A percentile compares a stretch with the other conserved stretches of the same genome.
Evolutionary conservation across 441 rosid species (phyloP).

Genomic region (Gossypium davidsonii): DNA sequence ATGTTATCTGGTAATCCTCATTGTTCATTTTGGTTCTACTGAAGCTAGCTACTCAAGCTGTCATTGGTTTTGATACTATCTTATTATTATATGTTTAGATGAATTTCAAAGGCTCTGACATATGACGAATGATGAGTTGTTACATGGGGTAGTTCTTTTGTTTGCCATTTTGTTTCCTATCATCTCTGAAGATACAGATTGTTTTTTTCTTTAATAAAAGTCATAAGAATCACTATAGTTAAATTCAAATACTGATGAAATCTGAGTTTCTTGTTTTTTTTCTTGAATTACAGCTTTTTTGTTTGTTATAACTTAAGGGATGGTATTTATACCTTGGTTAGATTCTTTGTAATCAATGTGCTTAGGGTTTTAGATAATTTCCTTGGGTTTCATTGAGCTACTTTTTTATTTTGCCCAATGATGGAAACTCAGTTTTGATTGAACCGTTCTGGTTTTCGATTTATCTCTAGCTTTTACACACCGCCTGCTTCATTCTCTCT

Average conservation of each 20-base stretch:
- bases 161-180: neutral
- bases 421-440: neutral
- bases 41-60: neutral
- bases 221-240: neutral
- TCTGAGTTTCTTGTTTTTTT: neutral
- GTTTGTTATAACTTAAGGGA: neutral
- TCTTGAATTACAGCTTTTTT: neutral
- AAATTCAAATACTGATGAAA: neutral
- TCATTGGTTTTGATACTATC: neutral
- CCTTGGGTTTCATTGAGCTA: neutral
- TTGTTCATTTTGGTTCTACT: neutral
- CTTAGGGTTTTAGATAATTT: neutral
- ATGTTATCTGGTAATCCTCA: neutral
- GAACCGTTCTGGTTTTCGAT: neutral
- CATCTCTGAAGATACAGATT: neutral
- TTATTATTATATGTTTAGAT: neutral
- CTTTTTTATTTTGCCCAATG: slow-evolving; percentile 4
- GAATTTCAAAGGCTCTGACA: neutral
- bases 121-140: neutral
- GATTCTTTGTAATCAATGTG: neutral
- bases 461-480: slow-evolving; percentile 1
- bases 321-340: neutral
- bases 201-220: neutral
- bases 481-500: neutral
- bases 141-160: neutral